Conservation (phyloP, 306 rosid species). For the Arachis hypogaea region DNA sequence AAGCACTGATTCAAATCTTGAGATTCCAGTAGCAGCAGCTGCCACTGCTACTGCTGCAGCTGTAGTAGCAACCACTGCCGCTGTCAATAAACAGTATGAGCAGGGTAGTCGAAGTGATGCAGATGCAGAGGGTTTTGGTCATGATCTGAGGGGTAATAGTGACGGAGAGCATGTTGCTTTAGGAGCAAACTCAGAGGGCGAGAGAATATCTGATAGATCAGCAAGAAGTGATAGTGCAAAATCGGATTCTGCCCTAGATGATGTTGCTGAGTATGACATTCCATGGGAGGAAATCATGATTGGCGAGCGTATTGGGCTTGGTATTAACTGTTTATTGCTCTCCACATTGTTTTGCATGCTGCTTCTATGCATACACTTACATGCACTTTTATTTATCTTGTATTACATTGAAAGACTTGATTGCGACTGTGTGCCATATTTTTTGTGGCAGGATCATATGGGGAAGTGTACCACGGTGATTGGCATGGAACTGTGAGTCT, state of each 20-base stretch:
- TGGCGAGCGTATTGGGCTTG: slow-evolving; percentile 99
- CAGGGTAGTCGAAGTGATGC: slow-evolving; percentile 71
- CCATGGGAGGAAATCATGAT: slow-evolving; percentile 88
- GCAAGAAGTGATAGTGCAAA: slow-evolving; percentile 72
- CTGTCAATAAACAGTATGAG: slow-evolving; percentile 84
- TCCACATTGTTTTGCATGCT: slow-evolving; percentile 33
- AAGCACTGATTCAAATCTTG: slow-evolving; percentile 62
- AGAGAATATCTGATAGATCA: slow-evolving; percentile 76
- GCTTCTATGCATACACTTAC: slow-evolving; percentile 23
- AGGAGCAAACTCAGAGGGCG: slow-evolving; percentile 69
- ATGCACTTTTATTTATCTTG: slow-evolving; percentile 23
- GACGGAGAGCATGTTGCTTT: slow-evolving; percentile 58
- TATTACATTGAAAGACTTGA: slow-evolving; percentile 31
- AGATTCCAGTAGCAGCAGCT: slow-evolving; percentile 96
- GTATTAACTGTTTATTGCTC: slow-evolving; percentile 57
- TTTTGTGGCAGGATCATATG: slow-evolving; percentile 83
- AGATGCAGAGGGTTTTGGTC: slow-evolving; percentile 59
- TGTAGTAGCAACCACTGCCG: slow-evolving; percentile 96
- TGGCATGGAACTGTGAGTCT: slow-evolving; percentile 98
- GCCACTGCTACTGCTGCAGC: slow-evolving; percentile 99
- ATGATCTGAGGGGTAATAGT: slow-evolving; percentile 62
- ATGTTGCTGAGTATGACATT: slow-evolving; percentile 92
- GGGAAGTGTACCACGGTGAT: slow-evolving; percentile 95
- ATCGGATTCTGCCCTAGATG: slow-evolving; percentile 84
- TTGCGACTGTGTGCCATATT: slow-evolving; percentile 34